A percentile compares a stretch with the other conserved stretches of the same genome.
phyloP scores from a whole-genome alignment of 306 rosid species.

The Malus asiatica region DNA sequence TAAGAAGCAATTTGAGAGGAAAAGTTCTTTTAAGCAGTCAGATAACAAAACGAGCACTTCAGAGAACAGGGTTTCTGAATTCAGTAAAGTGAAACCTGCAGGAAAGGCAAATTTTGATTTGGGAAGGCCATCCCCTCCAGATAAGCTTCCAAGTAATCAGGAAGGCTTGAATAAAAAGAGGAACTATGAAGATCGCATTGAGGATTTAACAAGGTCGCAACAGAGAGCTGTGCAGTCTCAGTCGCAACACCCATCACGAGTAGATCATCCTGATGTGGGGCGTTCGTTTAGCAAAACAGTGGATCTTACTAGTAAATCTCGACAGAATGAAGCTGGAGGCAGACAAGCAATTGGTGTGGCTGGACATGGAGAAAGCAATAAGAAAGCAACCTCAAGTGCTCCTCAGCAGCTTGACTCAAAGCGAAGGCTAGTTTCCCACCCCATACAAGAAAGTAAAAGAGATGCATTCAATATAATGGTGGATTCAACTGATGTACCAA shows the following conservation, averaged over 20 bases:
- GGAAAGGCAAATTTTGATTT: conserved; percentile 43
- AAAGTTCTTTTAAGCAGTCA: conserved; percentile 54
- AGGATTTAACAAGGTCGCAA: conserved; percentile 54
- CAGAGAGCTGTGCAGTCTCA: conserved; percentile 47
- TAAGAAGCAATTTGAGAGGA: conserved; percentile 69
- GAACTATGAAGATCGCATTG: conserved; percentile 51
- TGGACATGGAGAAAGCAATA: conserved; percentile 63
- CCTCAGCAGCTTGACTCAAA: conserved; percentile 41
- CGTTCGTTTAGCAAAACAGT: conserved; percentile 34
- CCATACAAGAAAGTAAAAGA: conserved; percentile 51
- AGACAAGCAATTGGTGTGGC: conserved; percentile 50
- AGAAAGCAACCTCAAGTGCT: conserved; percentile 40
- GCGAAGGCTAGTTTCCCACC: conserved; percentile 39
- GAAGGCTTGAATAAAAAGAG: conserved; percentile 46
- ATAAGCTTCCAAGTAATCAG: conserved; percentile 44
- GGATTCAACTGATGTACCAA: conserved; percentile 53
- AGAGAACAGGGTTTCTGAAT: conserved; percentile 55
- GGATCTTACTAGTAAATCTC: conserved; percentile 41
- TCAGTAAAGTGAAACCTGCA: conserved; percentile 44
- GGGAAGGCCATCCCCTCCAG: conserved; percentile 48
- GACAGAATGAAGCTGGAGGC: conserved; percentile 44
- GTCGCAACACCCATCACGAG: conserved; percentile 40
- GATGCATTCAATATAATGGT: conserved; percentile 39
- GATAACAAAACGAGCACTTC: conserved; percentile 42
- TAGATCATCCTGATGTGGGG: conserved; percentile 48